Evolutionary conservation across 2,329 filamentous ascomycete species (phyloP), one percentile per base, ranked within the genome.

Genomic region (Diaporthe velutina): DNA sequence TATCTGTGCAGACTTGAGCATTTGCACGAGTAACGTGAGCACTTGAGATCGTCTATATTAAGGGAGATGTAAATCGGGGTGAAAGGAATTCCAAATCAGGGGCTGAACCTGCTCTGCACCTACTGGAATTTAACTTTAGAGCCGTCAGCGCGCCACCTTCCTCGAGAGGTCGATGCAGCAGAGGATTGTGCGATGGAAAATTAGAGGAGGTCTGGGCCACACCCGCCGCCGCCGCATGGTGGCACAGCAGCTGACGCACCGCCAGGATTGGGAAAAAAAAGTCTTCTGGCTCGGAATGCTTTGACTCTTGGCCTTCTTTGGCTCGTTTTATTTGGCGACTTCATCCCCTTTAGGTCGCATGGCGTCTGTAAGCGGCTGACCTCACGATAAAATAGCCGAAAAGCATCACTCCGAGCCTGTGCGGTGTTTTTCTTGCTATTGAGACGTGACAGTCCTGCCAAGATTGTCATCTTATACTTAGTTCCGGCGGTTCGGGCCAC

Each of bases 131-230:
- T 28, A 40, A n/a, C 17, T 28, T 68, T 30, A 30, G 33, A 54
- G 40, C 5, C 15, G 64, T 68, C 33, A 68, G 64, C 64, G 13
- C 48, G 28, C 17, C 40, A 45, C 2, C 28, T n/a, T n/a, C n/a
- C n/a, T 45, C 25, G 45, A 52, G 45, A 35, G 22, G 5, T 52
- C 5, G 45, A 10, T 52, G 64, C 64, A 22, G 45, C 22, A 40
- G 45, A 66, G 64, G 48, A 52, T 52, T 35, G 30, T 54, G 30
- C 45, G 64, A 40, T 28, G 64, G 45, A 68, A 68, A 68, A 68
- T 68, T 68, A 68, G 33, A 42, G 64, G 64, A 54, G 64, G 64
- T 54, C 64, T 40, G 64, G 64, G 64, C 48, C 64, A 68, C 64
- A 15, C n/a, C 48, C 45, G 38, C 58, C 58, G 30, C 30, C 64